Evolutionary conservation across 2,329 filamentous ascomycete genomes (phyloP).

Genomic region (Fonsecaea monophora): DNA sequence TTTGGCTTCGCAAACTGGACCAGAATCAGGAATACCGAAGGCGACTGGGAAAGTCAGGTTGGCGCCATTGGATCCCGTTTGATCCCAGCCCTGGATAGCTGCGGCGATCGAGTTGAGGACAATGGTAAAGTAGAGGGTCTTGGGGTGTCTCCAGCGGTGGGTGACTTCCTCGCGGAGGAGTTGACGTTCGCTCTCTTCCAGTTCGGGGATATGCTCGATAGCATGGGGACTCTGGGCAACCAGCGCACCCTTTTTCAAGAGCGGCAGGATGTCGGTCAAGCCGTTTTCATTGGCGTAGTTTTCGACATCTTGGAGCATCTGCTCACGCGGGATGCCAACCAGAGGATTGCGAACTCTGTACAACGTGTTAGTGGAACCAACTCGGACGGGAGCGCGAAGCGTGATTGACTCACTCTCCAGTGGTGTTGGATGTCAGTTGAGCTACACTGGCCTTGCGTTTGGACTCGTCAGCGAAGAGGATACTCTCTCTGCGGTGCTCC

Average conservation of each 20-base stretch:
- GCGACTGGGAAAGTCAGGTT: conserved; percentile 59
- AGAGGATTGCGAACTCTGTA: conserved; percentile 43
- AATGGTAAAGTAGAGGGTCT: conserved; percentile 57
- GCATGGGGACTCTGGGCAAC: conserved; percentile 72
- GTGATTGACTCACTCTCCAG: conserved; percentile 43
- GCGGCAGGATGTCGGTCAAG: conserved; percentile 63
- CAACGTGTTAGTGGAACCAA: conserved; percentile 8
- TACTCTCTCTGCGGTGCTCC: conserved; percentile 20
- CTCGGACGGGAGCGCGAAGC: background rate
- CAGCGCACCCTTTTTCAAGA: conserved; percentile 73
- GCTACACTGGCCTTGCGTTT: conserved; percentile 40
- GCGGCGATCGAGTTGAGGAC: conserved; percentile 59
- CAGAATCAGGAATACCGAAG: conserved; percentile 53
- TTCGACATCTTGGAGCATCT: conserved; percentile 43
- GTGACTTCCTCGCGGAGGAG: conserved; percentile 53
- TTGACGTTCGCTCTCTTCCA: conserved; percentile 59
- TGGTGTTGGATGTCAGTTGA: conserved; percentile 44
- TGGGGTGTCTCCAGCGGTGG: conserved; percentile 57
- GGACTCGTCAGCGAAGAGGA: conserved; percentile 35
- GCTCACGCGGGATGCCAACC: conserved; percentile 43
- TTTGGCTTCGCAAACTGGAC: conserved; percentile 35
- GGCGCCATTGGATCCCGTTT: conserved; percentile 57
- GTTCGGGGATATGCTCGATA: conserved; percentile 67
- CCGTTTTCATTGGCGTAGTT: conserved; percentile 61
- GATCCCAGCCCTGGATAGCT: conserved; percentile 60